Base-by-base conservation (phyloP, 345 rosid genomes). In the Geranium rotundifolium region DNA sequence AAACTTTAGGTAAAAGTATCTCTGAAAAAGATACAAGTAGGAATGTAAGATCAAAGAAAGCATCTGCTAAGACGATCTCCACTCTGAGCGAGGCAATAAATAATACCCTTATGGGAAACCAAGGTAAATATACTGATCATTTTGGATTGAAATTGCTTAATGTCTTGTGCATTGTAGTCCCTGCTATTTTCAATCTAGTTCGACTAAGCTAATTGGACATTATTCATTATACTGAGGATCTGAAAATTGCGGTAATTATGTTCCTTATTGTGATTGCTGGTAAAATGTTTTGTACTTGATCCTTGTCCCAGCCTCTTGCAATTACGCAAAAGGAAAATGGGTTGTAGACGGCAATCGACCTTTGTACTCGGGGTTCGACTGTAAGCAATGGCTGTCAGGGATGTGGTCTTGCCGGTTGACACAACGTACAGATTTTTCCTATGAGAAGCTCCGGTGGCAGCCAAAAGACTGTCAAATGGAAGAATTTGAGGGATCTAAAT, bases 371-470 rank as follows among this genome's bases (percentile, higher is more conserved):
- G 96, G 96, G 60, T 71, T 71, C 60, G 70, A 54, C 49, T 86
- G 96, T 75, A 89, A 86, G 73, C 85, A 76, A 54, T 89, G 93
- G 96, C 80, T 89, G 63, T 83, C 96, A 39, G 59, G 64, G 23
- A 86, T 81, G 92, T 89, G 96, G 96, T 90, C 96, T 14, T 86
- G 96, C 74, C 75, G 82, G 65, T 73, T 86, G 74, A 89, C 80
- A 82, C 87, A 84, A 67, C 90, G 92, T 19, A 78, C 70, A 56
- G 92, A 86, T 69, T 89, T 89, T 74, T 66, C 85, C 55, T 86
- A 76, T 63, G 96, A 89, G 71, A 80, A 67, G 63, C 59, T 82
- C 54, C 73, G 85, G 61, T 89, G 96, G 96, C 88, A 82, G 60
- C 87, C 96, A 19, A 84, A 81, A 73, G 72, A 80, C 67, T 89